Conservation (phyloP, 2,329 filamentous ascomycete species). For the Penicillium sp. region DNA sequence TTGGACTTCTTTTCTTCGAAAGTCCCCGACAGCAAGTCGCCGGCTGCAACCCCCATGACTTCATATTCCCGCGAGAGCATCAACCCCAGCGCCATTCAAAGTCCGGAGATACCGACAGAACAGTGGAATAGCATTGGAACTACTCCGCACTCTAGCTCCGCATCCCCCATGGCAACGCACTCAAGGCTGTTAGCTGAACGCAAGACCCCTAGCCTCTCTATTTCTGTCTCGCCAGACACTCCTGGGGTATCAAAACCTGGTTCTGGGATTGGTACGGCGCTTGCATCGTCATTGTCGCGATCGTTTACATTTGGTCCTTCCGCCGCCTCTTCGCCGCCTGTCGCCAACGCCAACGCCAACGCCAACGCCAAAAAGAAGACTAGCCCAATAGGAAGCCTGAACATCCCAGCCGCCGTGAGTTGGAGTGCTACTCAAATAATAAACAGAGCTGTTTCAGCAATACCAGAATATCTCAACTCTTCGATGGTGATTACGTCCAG, state of each 20-base stretch:
- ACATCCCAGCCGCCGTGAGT: constrained; percentile 23
- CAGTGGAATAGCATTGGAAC: constrained; percentile 48
- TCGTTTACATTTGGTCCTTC: constrained; percentile 43
- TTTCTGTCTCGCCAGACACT: constrained; percentile 41
- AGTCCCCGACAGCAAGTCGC: constrained; percentile 39
- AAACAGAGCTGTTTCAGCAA: constrained; percentile 23
- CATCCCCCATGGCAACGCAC: constrained; percentile 47
- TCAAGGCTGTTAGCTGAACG: constrained; percentile 37
- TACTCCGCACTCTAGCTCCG: constrained; percentile 51
- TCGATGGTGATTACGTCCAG: constrained; percentile 25
- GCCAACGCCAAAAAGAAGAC: constrained; percentile 32
- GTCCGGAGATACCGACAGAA: constrained; percentile 49
- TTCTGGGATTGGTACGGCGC: constrained; percentile 38
- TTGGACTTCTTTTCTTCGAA: constrained; percentile 45
- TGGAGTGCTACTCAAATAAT: constrained; percentile 26
- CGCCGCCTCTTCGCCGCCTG: constrained; percentile 39
- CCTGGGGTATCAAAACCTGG: constrained; percentile 34
- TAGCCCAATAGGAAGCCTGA: constrained; percentile 35
- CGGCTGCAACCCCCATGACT: constrained; percentile 34
- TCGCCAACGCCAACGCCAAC: constrained; percentile 27
- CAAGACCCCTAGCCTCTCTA: constrained; percentile 40
- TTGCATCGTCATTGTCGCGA: constrained; percentile 43
- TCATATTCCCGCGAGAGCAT: constrained; percentile 30
- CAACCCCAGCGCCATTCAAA: constrained; percentile 32
- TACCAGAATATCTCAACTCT: constrained; percentile 28